phyloP scores from a whole-genome alignment of 805 yeast genomes.

The Wickerhamiella galacta region DNA sequence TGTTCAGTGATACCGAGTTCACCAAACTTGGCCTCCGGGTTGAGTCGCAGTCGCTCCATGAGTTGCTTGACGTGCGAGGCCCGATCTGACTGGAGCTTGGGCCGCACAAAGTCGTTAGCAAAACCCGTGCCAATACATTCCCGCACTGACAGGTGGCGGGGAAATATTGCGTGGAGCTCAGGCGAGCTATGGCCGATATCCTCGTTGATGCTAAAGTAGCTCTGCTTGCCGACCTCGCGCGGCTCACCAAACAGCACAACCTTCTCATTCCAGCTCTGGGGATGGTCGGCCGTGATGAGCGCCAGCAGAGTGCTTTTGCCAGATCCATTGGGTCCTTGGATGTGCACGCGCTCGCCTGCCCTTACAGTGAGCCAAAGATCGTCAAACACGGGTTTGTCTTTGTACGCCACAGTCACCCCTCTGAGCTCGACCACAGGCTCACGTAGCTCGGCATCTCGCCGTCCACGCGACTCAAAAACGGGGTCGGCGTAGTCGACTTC shows the following conservation, averaged over 20 bases:
- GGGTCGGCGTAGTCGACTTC: slow-evolving; percentile 3
- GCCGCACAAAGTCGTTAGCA: slow-evolving; percentile 45
- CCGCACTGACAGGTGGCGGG: slow-evolving; percentile 33
- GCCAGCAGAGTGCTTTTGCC: slow-evolving; percentile 85
- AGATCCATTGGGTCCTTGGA: slow-evolving; percentile 78
- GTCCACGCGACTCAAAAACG: slow-evolving; percentile 1
- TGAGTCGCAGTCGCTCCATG: slow-evolving; percentile 31
- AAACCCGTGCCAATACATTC: slow-evolving; percentile 60
- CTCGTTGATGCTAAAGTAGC: slow-evolving; percentile 63
- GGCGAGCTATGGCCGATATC: slow-evolving; percentile 82
- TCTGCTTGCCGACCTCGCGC: slow-evolving; percentile 56
- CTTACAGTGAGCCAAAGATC: slow-evolving; percentile 50
- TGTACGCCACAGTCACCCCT: slow-evolving; percentile 48
- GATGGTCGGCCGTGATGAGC: slow-evolving; percentile 83
- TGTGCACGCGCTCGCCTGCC: slow-evolving; percentile 72
- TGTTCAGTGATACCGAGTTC: slow-evolving; percentile 55
- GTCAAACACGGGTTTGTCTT: slow-evolving; percentile 40
- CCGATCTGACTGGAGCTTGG: slow-evolving; percentile 28
- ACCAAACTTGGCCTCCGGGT: slow-evolving; percentile 29
- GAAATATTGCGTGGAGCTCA: slow-evolving; percentile 79
- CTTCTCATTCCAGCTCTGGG: slow-evolving; percentile 78
- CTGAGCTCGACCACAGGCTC: slow-evolving; percentile 34
- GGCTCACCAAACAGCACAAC: slow-evolving; percentile 47
- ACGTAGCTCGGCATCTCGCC: slow-evolving; percentile 2
- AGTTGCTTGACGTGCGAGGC: slow-evolving; percentile 28